Evolutionary conservation across 164 flowering plant genomes (phyloP).

Genomic region (Malania oleifera): DNA sequence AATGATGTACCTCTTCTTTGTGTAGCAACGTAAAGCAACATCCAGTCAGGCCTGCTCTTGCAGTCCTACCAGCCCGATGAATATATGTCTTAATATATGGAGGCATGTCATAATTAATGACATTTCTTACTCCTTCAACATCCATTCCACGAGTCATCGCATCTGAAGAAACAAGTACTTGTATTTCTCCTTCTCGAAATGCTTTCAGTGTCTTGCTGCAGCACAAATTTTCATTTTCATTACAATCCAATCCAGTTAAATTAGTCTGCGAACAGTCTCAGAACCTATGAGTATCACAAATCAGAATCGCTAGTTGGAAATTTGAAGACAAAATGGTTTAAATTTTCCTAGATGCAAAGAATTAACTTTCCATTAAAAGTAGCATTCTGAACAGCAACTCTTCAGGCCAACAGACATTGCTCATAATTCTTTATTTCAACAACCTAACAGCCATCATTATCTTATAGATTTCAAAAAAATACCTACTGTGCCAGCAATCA

Average conservation of each 20-base stretch:
- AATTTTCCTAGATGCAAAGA: no score
- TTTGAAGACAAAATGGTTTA: neutral
- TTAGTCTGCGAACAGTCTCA: neutral
- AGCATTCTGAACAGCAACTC: no score
- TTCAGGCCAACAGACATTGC: no score
- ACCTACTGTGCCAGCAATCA: no score
- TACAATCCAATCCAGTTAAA: neutral
- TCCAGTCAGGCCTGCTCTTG: constrained; percentile 84
- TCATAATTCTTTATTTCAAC: no score
- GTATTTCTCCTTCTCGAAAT: constrained; percentile 65
- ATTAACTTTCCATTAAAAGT: no score
- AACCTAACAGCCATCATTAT: no score
- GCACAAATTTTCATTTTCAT: neutral
- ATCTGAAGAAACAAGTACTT: constrained; percentile 88
- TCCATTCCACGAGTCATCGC: constrained; percentile 99
- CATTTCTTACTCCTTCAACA: constrained; percentile 77
- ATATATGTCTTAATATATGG: constrained; percentile 67
- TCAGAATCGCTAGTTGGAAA: neutral
- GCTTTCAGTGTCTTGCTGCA: constrained; percentile 74
- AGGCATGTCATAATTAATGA: constrained; percentile 85
- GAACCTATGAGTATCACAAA: neutral
- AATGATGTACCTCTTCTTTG: constrained; percentile 53
- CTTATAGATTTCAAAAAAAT: no score
- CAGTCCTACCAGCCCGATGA: constrained; percentile 94
- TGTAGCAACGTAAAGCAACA: constrained; percentile 75